These are phyloP conservation scores for Yarrowia keelungensis DNA, from an alignment of 805 yeast species.

Conservation along the genomic window DNA sequence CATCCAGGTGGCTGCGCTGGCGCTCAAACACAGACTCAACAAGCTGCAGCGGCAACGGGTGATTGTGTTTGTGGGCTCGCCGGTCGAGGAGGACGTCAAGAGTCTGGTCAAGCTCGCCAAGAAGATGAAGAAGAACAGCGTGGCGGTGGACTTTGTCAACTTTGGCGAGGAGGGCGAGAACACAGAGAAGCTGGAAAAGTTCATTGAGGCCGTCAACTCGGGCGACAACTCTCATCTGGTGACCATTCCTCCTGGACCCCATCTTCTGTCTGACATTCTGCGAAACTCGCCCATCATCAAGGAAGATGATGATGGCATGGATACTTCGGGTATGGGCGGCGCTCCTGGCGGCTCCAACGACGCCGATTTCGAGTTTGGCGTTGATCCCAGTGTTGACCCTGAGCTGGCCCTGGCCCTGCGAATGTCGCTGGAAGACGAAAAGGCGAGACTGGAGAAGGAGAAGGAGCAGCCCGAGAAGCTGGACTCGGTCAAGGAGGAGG, in stretches of 20 bases:
- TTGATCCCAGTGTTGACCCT: conserved; percentile 93
- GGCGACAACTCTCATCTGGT: conserved; percentile 74
- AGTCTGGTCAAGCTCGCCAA: conserved; percentile 86
- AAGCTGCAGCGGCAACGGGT: conserved; percentile 91
- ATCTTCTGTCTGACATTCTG: conserved; percentile 79
- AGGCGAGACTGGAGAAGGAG: conserved; percentile 80
- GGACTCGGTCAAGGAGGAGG: conserved; percentile 88
- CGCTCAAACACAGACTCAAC: conserved; percentile 95
- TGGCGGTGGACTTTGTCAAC: conserved; percentile 87
- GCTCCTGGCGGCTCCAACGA: conserved; percentile 50
- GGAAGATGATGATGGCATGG: conserved; percentile 60
- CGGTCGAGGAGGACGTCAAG: conserved; percentile 70
- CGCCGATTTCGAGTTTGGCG: conserved; percentile 65
- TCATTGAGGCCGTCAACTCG: conserved; percentile 71
- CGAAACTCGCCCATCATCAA: conserved; percentile 76
- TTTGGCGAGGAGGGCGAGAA: conserved; percentile 89
- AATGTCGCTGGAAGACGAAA: conserved; percentile 93
- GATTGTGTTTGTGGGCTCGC: conserved; percentile 87
- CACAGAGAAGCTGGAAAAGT: conserved; percentile 78
- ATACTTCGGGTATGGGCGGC: conserved; percentile 54
- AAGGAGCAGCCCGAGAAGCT: conserved; percentile 66
- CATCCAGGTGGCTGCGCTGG: conserved; percentile 90
- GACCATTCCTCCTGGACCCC: conserved; percentile 87
- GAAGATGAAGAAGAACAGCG: conserved; percentile 89
- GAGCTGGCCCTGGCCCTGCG: conserved; percentile 96